Evolutionary conservation across 768 basidiomycete species (phyloP), one percentile per base, ranked within the genome.

Genomic region (Pleurotus tuoliensis): DNA sequence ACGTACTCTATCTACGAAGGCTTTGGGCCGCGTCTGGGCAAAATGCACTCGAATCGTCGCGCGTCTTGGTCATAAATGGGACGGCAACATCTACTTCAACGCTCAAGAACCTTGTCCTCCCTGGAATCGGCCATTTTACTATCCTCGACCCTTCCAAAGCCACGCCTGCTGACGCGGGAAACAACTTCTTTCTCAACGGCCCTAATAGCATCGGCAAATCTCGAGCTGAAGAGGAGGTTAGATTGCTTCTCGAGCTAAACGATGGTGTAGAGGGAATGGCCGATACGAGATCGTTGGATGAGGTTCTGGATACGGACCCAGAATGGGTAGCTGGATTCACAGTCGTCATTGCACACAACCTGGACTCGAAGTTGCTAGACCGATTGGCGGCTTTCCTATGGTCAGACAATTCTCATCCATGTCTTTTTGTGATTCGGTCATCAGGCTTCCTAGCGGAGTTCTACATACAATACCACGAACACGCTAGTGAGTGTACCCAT

Each of bases 11-110:
- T 44, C 38, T 34, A 22, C 7, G 47, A 64, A 92, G 93, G 20
- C 77, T 99, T 20, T 99, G 96, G 96, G 96, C 95, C 9, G 84
- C 92, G 2, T 84, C 89, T 1, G 97, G 96, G 4, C 96, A 99
- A 70, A 74, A 77, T 22, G 93, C 93, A 0, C 87, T 98, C 57
- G 95, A 98, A 70, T 78, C 84, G 2, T 81, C 94, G 11, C 82
- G 87, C 47, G 77, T 98, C 43, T 80, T 98, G 27, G 84, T 97
- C 61, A 71, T 98, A 57, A 88, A 87, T 40, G 87, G 77, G 0
- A 84, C 86, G 20, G 92, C 93, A 0, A 92, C 94, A 1, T 86
- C 90, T 2, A 92, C 94, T 30, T 88, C 92, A 47, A 83, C 92
- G 62, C 80, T 99, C 56, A 98, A 99, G 80, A 98, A 98, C 67